Evolutionary conservation across 164 flowering plant genomes (phyloP).

Genomic region (Tetracentron sinense): DNA sequence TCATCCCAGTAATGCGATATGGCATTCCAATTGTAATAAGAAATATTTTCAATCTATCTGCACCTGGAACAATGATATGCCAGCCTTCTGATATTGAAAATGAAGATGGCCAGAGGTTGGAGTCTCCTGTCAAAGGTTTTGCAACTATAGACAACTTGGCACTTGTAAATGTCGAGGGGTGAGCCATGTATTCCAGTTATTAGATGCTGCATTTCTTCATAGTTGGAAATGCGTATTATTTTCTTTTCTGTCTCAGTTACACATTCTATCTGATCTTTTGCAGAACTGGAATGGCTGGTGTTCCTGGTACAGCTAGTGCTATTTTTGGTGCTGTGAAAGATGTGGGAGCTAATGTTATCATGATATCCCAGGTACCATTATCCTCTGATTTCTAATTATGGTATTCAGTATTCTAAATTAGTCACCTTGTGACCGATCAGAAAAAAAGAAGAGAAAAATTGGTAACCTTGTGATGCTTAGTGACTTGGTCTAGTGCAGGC

Average conservation of each 20-base stretch:
- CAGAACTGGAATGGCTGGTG: slow-evolving; percentile 99
- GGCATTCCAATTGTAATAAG: slow-evolving; percentile 94
- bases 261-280: slow-evolving; percentile 1
- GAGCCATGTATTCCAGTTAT: slow-evolving; percentile 22
- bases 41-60: slow-evolving; percentile 84
- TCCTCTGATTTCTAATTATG: slow-evolving; percentile 10
- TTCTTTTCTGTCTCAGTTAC: neutral
- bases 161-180: slow-evolving; percentile 99
- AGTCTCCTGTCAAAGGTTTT: slow-evolving; percentile 82
- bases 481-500: slow-evolving; percentile 50
- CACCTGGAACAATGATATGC: slow-evolving; percentile 91
- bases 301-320: slow-evolving; percentile 93
- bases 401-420: neutral
- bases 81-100: slow-evolving; percentile 34
- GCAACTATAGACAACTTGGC: slow-evolving; percentile 98
- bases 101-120: slow-evolving; percentile 41
- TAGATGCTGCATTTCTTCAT: slow-evolving; percentile 5
- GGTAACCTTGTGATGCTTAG: slow-evolving; percentile 11
- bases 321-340: slow-evolving; percentile 94
- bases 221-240: neutral
- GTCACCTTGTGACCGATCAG: neutral
- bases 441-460: too few relatives aligned
- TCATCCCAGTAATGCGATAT: slow-evolving; percentile 91
- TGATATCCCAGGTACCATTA: slow-evolving; percentile 86
- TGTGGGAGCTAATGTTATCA: slow-evolving; percentile 96